Percentiles rank a stretch among this genome's conserved stretches.
These are phyloP conservation scores for Castanea crenata DNA, from an alignment of 306 rosid species.

Conservation along the genomic window DNA sequence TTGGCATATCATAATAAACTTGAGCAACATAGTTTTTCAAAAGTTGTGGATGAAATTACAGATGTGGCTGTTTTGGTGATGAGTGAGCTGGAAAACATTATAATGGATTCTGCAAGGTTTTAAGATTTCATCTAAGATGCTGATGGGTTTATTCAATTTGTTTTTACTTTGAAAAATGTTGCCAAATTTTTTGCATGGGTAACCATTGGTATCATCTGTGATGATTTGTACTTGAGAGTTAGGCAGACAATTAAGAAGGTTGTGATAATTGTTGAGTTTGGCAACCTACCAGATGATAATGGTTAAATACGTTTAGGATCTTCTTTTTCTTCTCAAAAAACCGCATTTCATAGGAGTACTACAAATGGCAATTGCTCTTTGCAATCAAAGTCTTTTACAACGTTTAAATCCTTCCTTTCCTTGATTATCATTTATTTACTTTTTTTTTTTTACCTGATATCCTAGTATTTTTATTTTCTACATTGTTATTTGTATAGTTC, in stretches of 20 bases:
- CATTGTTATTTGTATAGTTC: neutral
- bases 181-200: neutral
- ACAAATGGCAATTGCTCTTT: neutral
- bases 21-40: neutral
- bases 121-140: conserved; percentile 2
- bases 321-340: neutral
- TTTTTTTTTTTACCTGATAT: neutral
- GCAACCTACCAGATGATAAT: neutral
- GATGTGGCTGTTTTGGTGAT: neutral
- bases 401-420: neutral
- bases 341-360: neutral
- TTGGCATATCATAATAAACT: neutral
- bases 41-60: neutral
- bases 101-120: neutral
- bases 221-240: neutral
- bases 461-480: neutral
- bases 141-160: neutral
- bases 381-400: neutral
- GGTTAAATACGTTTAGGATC: neutral
- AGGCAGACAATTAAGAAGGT: neutral
- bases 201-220: neutral
- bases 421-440: neutral
- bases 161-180: neutral
- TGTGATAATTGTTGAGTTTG: neutral
- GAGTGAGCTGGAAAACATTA: neutral